These are phyloP conservation scores for Tricholoma furcatifolium DNA, from an alignment of 768 basidiomycete species.

Conservation along the genomic window DNA sequence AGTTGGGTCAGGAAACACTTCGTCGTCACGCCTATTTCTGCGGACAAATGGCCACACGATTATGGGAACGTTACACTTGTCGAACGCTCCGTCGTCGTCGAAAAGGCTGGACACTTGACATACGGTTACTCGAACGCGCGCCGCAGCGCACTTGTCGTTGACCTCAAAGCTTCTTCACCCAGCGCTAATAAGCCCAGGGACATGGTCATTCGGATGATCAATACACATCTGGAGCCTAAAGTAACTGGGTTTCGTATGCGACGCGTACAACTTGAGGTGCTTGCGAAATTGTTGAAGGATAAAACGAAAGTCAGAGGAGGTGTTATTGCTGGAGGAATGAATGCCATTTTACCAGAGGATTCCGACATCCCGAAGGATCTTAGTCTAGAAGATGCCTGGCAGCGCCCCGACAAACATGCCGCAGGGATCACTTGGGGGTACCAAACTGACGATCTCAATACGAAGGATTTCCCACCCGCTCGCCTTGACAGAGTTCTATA, in stretches of 20 bases:
- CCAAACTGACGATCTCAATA: no score
- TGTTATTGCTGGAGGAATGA: constrained; percentile 73
- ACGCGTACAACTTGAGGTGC: constrained; percentile 51
- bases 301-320: constrained; percentile 52
- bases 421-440: constrained; percentile 69
- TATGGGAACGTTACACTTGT: constrained; percentile 78
- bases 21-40: constrained; percentile 51
- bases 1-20: constrained; percentile 66
- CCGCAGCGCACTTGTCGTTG: constrained; percentile 58
- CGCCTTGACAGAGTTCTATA: constrained; percentile 71
- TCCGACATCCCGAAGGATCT: constrained; percentile 36
- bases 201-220: constrained; percentile 58
- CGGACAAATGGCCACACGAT: constrained; percentile 53
- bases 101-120: constrained; percentile 46
- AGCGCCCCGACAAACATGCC: constrained; percentile 39
- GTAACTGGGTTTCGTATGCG: constrained; percentile 38
- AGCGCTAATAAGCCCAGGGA: constrained; percentile 30
- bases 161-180: constrained; percentile 45
- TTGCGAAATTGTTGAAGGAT: constrained; percentile 49
- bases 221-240: constrained; percentile 75
- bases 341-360: constrained; percentile 54
- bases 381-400: constrained; percentile 63
- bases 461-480: constrained; percentile 44
- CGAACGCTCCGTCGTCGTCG: constrained; percentile 52
- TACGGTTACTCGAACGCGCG: constrained; percentile 50